Evolutionary conservation across 495 filamentous ascomycete genomes (phyloP), one percentile per base, ranked within the genome.

Genomic region (Mytilinidion resinicola): DNA sequence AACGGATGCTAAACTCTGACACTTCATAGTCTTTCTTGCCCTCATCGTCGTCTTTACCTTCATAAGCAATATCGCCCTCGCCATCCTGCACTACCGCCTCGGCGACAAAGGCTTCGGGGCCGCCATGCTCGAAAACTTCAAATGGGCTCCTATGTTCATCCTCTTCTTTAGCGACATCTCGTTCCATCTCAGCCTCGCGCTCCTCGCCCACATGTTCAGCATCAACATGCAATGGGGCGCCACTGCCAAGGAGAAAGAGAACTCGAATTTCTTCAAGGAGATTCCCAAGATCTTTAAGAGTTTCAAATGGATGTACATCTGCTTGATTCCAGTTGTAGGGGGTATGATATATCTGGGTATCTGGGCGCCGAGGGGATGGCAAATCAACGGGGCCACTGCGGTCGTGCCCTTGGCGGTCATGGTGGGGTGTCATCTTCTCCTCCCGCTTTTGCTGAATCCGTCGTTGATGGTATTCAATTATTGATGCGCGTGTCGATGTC

Each of bases 381-480:
- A 69, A 37, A 86, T 87, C 63, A 72, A 71, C 9, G 69, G 75
- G 47, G 76, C 85, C 54, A 76, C 78, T 20, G 77, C 83, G 21
- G 81, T 86, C 55, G 83, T 74, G 69, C 84, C 84, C 20, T 66
- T 86, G 17, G 70, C 68, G 17, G 76, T 73, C 17, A 68, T 83
- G n/a, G 68, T 83, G 12, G 68, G 76, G 25, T 70, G 71, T 14
- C 84, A 87, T 63, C 79, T 84, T 66, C 64, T 83, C 38, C 63
- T 86, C 41, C 84, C 83, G 4, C 76, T 87, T 48, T 76, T 73
- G 51, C 68, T 87, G 41, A 87, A 87, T 52, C 84, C 84, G 12
- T 78, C 79, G 21, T 66, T 87, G 68, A 86, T 87, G 84, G 74
- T 81, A 64, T 85, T 85, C 65, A 83, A 81, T 20, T 86, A n/a